Evolutionary conservation across 176 grass and related monocot genomes (phyloP).

Genomic region (Oryza australiensis): DNA sequence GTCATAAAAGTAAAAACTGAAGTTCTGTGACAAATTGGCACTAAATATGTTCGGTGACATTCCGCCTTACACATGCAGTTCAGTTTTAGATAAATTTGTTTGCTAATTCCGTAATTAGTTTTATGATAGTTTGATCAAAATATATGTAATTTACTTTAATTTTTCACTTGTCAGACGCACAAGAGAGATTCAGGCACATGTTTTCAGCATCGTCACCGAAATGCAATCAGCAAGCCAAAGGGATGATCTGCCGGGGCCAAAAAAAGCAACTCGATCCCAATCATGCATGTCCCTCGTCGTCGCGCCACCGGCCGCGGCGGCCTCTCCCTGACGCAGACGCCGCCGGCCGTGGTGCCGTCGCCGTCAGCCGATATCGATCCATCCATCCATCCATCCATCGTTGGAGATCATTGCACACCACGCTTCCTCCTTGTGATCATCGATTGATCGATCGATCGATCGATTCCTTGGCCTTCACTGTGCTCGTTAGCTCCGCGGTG

Average conservation of each 20-base stretch:
- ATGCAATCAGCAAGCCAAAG: slow-evolving; percentile 14
- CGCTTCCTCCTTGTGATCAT: neutral
- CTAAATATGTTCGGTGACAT: no score
- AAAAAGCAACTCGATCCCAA: slow-evolving; percentile 32
- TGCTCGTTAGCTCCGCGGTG: slow-evolving; percentile 34
- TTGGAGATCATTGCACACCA: neutral
- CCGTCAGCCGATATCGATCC: neutral
- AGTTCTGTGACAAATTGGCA: no score
- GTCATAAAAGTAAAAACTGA: no score
- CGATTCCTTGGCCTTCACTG: slow-evolving; percentile 24
- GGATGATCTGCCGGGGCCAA: slow-evolving; percentile 29
- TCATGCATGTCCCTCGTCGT: slow-evolving; percentile 37
- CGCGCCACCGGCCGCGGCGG: neutral
- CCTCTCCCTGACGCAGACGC: slow-evolving; percentile 34
- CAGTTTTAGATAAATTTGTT: no score
- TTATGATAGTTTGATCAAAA: no score
- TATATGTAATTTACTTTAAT: no score
- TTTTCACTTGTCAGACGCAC: neutral
- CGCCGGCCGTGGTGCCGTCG: neutral
- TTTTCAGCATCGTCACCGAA: slow-evolving; percentile 1
- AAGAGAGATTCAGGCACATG: neutral
- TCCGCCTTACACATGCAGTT: no score
- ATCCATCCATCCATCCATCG: neutral
- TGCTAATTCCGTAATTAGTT: no score
- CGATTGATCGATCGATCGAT: neutral